Evolutionary conservation across 2,329 filamentous ascomycete genomes (phyloP).

Genomic region (Aspergillus hortae): DNA sequence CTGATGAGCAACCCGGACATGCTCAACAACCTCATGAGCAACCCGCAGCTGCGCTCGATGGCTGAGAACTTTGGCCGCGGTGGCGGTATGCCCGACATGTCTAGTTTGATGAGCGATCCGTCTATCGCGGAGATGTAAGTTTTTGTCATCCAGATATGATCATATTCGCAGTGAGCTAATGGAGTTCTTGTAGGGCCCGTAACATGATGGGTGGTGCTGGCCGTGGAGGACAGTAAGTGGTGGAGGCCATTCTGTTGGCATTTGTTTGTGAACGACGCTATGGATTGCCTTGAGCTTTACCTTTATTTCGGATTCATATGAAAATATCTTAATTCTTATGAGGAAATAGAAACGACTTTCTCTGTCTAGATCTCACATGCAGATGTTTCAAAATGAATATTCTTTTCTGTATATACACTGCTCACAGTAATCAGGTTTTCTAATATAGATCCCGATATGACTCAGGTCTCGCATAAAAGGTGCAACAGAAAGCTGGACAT

Average conservation of each 20-base stretch:
- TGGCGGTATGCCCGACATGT: constrained; percentile 86
- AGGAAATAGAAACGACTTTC: neutral
- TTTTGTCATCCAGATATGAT: neutral
- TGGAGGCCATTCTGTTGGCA: constrained; percentile 8
- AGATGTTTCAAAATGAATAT: neutral
- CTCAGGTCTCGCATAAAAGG: neutral
- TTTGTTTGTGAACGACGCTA: neutral
- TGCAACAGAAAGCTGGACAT: constrained; percentile 13
- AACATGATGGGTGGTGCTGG: constrained; percentile 63
- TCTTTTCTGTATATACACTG: neutral
- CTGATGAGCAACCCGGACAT: constrained; percentile 95
- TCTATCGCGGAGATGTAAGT: constrained; percentile 89
- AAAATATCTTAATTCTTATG: neutral
- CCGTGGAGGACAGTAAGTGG: constrained; percentile 8
- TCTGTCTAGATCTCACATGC: neutral
- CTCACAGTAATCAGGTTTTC: neutral
- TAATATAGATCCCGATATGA: neutral
- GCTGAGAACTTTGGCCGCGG: constrained; percentile 69
- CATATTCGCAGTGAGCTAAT: neutral
- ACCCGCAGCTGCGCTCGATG: constrained; percentile 85
- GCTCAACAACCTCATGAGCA: constrained; percentile 90
- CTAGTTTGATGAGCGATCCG: constrained; percentile 84
- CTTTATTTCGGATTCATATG: neutral
- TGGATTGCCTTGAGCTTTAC: neutral
- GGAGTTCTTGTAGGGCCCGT: constrained; percentile 52